Evolutionary conservation across 768 basidiomycete species (phyloP).

Genomic region (Tricholoma terreum): DNA sequence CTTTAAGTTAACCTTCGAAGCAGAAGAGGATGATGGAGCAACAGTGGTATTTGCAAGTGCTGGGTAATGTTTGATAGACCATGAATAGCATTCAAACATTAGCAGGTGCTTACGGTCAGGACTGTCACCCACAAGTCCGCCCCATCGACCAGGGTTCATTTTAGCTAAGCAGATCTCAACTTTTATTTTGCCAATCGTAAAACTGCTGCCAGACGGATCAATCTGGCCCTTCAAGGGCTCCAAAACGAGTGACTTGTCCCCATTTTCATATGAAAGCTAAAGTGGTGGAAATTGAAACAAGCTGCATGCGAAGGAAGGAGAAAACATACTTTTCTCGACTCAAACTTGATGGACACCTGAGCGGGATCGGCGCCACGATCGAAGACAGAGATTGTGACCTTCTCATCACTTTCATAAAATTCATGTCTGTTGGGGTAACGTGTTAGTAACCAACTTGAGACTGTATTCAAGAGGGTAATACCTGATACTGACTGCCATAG

Average conservation of each 20-base stretch:
- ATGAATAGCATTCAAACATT: not conserved
- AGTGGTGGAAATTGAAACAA: not conserved
- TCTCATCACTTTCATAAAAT: constrained; percentile 85
- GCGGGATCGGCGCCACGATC: constrained; percentile 71
- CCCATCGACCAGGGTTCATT: constrained; percentile 68
- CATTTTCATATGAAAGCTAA: constrained; percentile 61
- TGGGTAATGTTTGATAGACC: constrained; percentile 9
- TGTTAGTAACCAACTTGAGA: not conserved
- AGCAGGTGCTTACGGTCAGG: constrained; percentile 60
- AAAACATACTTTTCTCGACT: constrained; percentile 54
- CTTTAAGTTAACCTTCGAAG: constrained; percentile 31
- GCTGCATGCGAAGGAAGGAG: not conserved
- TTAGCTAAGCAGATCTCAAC: constrained; percentile 83
- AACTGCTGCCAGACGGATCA: constrained; percentile 56
- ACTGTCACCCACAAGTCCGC: constrained; percentile 65
- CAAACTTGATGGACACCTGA: constrained; percentile 59
- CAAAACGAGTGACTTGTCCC: constrained; percentile 66
- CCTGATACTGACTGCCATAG: constrained; percentile 2
- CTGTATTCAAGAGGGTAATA: not conserved
- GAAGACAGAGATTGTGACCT: constrained; percentile 69
- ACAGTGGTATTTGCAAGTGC: constrained; percentile 30
- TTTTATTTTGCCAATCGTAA: constrained; percentile 80
- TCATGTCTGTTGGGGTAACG: constrained; percentile 54
- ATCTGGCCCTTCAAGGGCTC: constrained; percentile 85
- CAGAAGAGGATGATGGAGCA: constrained; percentile 27